Evolutionary conservation across 139 green algal species (phyloP).

Genomic region (Trebouxia sp.): DNA sequence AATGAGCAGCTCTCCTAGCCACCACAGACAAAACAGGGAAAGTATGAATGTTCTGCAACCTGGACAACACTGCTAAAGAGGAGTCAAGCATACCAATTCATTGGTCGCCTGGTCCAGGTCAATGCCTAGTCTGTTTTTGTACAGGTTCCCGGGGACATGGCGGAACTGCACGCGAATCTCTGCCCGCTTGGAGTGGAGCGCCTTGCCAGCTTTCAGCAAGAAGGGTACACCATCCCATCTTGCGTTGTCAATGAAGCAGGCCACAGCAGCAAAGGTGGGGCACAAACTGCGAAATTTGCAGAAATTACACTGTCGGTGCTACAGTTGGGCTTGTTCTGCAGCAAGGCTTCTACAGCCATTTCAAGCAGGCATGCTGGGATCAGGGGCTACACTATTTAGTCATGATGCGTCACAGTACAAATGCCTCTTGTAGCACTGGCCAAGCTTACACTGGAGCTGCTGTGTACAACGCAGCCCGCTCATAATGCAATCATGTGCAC

Average conservation of each 20-base stretch:
- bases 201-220: slow-evolving; percentile 98
- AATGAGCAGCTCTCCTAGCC: too few species aligned
- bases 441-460: too few species aligned
- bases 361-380: too few species aligned
- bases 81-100: slow-evolving; percentile 74
- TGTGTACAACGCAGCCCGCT: too few species aligned
- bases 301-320: too few species aligned
- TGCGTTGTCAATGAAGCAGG: slow-evolving; percentile 95
- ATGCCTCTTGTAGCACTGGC: too few species aligned
- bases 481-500: too few species aligned
- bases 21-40: too few species aligned
- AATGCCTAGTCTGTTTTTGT: slow-evolving; percentile 73
- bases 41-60: background rate
- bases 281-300: slow-evolving; percentile 77
- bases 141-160: slow-evolving; percentile 94
- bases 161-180: slow-evolving; percentile 99
- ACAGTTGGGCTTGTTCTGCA: too few species aligned
- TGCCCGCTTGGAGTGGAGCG: slow-evolving; percentile 81
- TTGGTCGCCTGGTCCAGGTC: slow-evolving; percentile 89
- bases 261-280: slow-evolving; percentile 93
- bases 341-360: too few species aligned
- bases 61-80: background rate
- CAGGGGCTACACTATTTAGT: too few species aligned
- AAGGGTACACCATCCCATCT: slow-evolving; percentile 99
- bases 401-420: too few species aligned